Base-by-base conservation (phyloP, 306 rosid genomes). In the Lathyrus oleraceus region DNA sequence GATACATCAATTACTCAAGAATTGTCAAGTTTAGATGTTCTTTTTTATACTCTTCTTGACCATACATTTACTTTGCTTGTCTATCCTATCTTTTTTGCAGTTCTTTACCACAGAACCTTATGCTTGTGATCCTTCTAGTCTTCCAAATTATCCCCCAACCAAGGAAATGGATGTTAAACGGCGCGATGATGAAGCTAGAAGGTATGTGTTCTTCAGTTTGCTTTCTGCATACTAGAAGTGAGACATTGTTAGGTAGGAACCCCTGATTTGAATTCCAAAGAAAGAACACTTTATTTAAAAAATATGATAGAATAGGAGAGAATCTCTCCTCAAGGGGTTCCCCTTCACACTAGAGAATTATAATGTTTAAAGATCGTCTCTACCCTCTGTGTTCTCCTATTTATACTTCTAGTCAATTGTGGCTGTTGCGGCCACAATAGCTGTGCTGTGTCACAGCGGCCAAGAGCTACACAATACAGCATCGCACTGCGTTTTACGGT, bases 81-180 rank as follows among this genome's bases (percentile, higher is more conserved):
- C 63, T 69, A 70, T 80, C 62, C 81, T 61, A 39, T 71, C 35
- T 57, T 70, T 23, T 80, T 81, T 81, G 84, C 91, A 91, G 97
- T 86, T 91, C 78, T 91, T 91, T 88, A 83, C 79, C 17, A 84
- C 91, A 38, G 91, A 91, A 79, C 97, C 97, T 65, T 79, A 73
- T 87, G 90, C 97, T 47, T 91, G 97, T 74, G 89, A 87, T 63
- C 97, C 97, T 75, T 87, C 96, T 66, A 85, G 84, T 79, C 96
- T 91, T 76, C 97, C 97, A 62, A 77, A 91, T 76, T 91, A 91
- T 81, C 96, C 97, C 25, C 97, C 97, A 8, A 91, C 90, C 73
- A 91, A 91, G 84, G 97, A 91, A 83, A 87, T 91, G 58, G 97
- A 91, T 80, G 97, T 91, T 39, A 91, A 89, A 83, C 85, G 96